Evolutionary conservation across 2,329 filamentous ascomycete species (phyloP).

Genomic region (Diaporthe velutina): DNA sequence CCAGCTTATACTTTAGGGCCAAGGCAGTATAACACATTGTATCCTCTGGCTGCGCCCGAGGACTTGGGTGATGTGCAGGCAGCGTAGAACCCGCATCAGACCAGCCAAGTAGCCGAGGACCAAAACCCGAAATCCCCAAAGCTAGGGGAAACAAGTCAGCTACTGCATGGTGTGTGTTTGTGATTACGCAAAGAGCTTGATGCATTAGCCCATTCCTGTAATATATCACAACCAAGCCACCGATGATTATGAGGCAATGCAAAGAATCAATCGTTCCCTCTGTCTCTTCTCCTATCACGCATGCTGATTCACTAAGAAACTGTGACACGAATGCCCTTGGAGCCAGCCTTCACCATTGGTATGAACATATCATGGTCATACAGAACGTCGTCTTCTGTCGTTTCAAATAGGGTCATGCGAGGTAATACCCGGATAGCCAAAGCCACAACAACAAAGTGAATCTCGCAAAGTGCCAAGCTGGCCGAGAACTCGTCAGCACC

Average conservation of each 20-base stretch:
- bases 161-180: background rate
- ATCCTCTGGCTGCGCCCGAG: background rate
- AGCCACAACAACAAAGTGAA: slow-evolving; percentile 24
- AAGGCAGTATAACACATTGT: background rate
- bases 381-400: slow-evolving; percentile 28
- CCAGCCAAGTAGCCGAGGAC: background rate
- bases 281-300: too few relatives aligned
- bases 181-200: background rate
- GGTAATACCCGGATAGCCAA: slow-evolving; percentile 26
- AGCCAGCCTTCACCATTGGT: slow-evolving; percentile 27
- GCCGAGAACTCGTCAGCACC: background rate
- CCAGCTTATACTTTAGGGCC: background rate
- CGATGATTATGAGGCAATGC: too few relatives aligned
- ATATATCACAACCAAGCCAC: too few relatives aligned
- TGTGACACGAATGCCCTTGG: slow-evolving; percentile 29
- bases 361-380: slow-evolving; percentile 38
- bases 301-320: background rate
- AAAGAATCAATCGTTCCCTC: too few relatives aligned
- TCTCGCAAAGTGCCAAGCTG: slow-evolving; percentile 34
- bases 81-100: background rate
- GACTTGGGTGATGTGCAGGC: too few relatives aligned
- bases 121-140: background rate
- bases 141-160: too few relatives aligned
- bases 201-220: background rate
- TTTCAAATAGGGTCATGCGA: slow-evolving; percentile 30